Base-by-base conservation (phyloP, 768 basidiomycete genomes). In the Flagelloscypha sp. region DNA sequence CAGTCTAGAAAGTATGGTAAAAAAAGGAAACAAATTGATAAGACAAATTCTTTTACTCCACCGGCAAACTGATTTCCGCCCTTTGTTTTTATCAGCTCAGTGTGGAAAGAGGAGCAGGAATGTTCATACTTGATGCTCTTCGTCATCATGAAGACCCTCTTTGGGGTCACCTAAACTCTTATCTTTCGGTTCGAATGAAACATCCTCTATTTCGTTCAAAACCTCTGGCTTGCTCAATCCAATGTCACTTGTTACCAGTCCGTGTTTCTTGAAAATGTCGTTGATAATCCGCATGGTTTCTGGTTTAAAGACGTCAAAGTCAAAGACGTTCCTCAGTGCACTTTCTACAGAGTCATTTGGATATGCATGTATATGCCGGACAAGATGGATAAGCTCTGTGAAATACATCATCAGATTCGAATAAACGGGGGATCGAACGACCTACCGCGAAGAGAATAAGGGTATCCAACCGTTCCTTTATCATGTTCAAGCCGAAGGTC, bases 21-120 rank as follows among this genome's bases (percentile, higher is more conserved):
- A 12, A 24, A 38, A 18, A 19, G 41, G 7, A 19, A 11, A 8
- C 3, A 15, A 20, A 24, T 16, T 7, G 17, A 8, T 8, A 23
- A 34, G 24, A 15, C 17, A 7, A 53, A 63, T 25, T 5, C 3
- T 30, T 52, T 44, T 50, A 81, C 78, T 15, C 79, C 79, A 6
- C 78, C 79, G 27, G 77, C 74, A 57, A 64, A 80, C n/a, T 57
- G 74, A 41, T 76, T 76, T 4, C 78, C 79, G 22, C 77, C 79
- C 3, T n/a, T n/a, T n/a, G n/a, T n/a, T n/a, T n/a, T n/a, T n/a
- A n/a, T n/a, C n/a, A n/a, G n/a, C n/a, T n/a, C n/a, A n/a, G n/a
- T n/a, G n/a, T n/a, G n/a, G n/a, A n/a, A n/a, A n/a, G n/a, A n/a
- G n/a, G n/a, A n/a, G n/a, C n/a, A n/a, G n/a, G n/a, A n/a, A n/a